Base-by-base conservation (phyloP, 208 protist species). In the Acanthamoeba pearcei region DNA sequence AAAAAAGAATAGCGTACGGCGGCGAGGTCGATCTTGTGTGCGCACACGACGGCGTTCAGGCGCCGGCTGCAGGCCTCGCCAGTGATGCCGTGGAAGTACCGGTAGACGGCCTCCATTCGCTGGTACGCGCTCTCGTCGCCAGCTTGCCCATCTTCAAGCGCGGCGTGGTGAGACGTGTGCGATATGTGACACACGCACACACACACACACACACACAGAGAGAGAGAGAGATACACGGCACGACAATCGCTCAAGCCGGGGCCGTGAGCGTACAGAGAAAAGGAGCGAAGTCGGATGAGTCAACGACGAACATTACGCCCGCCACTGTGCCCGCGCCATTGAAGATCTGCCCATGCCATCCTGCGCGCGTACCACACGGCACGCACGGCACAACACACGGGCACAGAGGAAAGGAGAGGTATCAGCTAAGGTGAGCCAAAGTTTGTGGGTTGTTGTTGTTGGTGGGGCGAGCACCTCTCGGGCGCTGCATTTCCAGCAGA, bases 251-350 rank as follows among this genome's bases (percentile, higher is more conserved):
- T 19, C 17, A 57, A 57, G 10, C 2, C 19, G 10, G 53, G 17
- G 8, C 15, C 53, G 53, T 12, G 17, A 53, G n/a, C 10, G 76
- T 85, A 85, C 76, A 10, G 27, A 57, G 32, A 19, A 85, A 85
- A 2, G 42, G 27, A 15, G 24, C 17, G 42, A 85, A 85, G 9
- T 85, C 76, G 5, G 35, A 32, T 9, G 76, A 46, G 46, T 85
- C 76, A 19, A 85, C 42, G 17, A 85, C n/a, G 42, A 85, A 85
- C 5, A 85, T 46, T 22, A 85, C 8, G 57, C 76, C 76, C 15
- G 19, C 9, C 42, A 85, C 76, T 68, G 62, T 68, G 9, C 5
- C 5, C 27, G 10, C 76, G 76, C 46, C 76, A 24, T 85, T 5
- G 42, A 29, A 51, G 57, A 9, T 24, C 57, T 57, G 10, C 10